These are phyloP conservation scores for Vaccinium corymbosum DNA, from an alignment of 148 eudicot species.

Conservation along the genomic window DNA sequence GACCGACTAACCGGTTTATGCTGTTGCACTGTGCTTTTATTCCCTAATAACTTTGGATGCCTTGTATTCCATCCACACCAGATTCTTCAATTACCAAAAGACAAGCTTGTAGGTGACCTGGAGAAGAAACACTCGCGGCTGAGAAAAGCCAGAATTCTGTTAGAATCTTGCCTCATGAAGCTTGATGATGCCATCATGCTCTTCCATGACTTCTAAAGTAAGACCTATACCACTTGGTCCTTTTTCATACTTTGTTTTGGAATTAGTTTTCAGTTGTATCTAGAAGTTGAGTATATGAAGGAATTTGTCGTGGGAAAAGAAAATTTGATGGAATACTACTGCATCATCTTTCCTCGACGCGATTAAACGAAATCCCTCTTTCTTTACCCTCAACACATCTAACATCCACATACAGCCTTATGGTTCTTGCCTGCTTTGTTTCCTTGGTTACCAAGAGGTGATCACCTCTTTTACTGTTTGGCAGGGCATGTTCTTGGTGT, in stretches of 20 bases:
- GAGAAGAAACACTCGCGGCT: constrained; percentile 29
- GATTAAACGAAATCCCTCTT: too few species aligned
- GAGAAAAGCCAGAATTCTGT: constrained; percentile 34
- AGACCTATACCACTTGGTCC: background rate
- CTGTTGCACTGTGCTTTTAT: background rate
- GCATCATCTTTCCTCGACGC: background rate
- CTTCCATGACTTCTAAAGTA: constrained; percentile 54
- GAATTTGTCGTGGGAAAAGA: background rate
- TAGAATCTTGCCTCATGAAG: constrained; percentile 64
- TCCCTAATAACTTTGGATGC: background rate
- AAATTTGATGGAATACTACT: background rate
- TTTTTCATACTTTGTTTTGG: background rate
- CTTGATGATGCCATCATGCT: constrained; percentile 81
- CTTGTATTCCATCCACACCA: constrained; percentile 19
- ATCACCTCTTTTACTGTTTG: background rate
- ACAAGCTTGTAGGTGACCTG: constrained; percentile 42
- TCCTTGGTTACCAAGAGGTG: background rate
- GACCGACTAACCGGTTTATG: background rate
- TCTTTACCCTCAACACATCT: too few species aligned
- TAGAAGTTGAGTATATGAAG: background rate
- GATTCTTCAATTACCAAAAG: constrained; percentile 45
- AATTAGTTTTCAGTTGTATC: background rate
- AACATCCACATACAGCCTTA: background rate
- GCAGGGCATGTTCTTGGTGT: background rate
- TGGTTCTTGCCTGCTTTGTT: background rate